Percentiles rank a stretch among this genome's conserved stretches.
Evolutionary conservation across 495 filamentous ascomycete species (phyloP).

Genomic region (Talaromyces trachyspermus): DNA sequence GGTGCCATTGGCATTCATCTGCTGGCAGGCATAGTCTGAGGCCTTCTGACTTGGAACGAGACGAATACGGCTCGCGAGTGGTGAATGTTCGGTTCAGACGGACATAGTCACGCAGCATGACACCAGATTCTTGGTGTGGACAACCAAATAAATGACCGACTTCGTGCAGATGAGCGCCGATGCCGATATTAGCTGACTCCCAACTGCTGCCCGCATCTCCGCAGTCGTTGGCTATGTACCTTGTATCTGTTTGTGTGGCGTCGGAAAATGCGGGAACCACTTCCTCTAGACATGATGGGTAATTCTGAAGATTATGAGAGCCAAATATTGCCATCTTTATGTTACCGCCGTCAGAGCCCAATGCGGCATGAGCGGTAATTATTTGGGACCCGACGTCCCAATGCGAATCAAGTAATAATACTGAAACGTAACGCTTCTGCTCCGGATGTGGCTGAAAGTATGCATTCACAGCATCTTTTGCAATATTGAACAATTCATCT

Average conservation of each 20-base stretch:
- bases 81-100: slow-evolving; percentile 76
- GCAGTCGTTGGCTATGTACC: slow-evolving; percentile 73
- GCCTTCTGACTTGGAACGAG: slow-evolving; percentile 73
- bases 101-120: slow-evolving; percentile 85
- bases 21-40: slow-evolving; percentile 59
- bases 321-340: slow-evolving; percentile 84
- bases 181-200: slow-evolving; percentile 87
- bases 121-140: slow-evolving; percentile 76
- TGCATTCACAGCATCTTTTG: slow-evolving; percentile 62
- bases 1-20: slow-evolving; percentile 84
- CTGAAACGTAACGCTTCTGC: slow-evolving; percentile 80
- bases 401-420: slow-evolving; percentile 74
- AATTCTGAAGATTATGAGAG: slow-evolving; percentile 81
- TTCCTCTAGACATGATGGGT: slow-evolving; percentile 77
- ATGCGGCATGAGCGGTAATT: slow-evolving; percentile 73
- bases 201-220: slow-evolving; percentile 80
- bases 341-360: slow-evolving; percentile 59
- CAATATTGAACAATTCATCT: slow-evolving; percentile 67
- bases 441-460: slow-evolving; percentile 67
- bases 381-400: slow-evolving; percentile 68
- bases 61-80: slow-evolving; percentile 71
- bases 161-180: slow-evolving; percentile 87
- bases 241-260: slow-evolving; percentile 79
- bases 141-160: slow-evolving; percentile 81
- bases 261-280: slow-evolving; percentile 79